Percentiles rank a stretch among this genome's conserved stretches.
Evolutionary conservation across 805 yeast genomes (phyloP).

Genomic region (Lipomyces anomalus): DNA sequence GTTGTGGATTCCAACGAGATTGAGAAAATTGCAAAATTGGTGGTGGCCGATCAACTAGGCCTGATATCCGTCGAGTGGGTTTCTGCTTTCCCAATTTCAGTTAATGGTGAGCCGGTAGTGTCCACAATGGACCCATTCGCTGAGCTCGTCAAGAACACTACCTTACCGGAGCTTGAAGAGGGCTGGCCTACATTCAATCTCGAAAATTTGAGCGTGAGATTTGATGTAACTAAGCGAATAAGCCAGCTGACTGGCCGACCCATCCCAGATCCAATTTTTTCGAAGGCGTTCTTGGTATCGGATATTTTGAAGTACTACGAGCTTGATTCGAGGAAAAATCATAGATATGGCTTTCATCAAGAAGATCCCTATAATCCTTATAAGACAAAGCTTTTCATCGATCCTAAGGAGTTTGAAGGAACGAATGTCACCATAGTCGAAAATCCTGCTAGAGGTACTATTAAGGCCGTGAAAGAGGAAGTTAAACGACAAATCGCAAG

Average conservation of each 20-base stretch:
- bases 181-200: constrained; percentile 3
- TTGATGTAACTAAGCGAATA: constrained; percentile 12
- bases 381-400: constrained; percentile 12
- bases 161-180: constrained; percentile 2
- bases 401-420: constrained; percentile 13
- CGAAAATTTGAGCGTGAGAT: constrained; percentile 8
- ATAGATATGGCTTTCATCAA: constrained; percentile 14
- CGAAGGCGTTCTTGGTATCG: constrained; percentile 6
- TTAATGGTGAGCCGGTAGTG: neutral
- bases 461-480: neutral
- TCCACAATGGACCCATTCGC: constrained; percentile 1
- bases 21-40: constrained; percentile 7
- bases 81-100: neutral
- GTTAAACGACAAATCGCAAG: neutral
- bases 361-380: constrained; percentile 18
- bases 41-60: constrained; percentile 14
- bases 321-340: neutral
- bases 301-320: constrained; percentile 10
- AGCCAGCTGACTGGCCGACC: constrained; percentile 17
- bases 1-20: constrained; percentile 5
- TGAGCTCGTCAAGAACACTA: constrained; percentile 1
- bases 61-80: constrained; percentile 11
- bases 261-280: constrained; percentile 14
- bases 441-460: neutral
- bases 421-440: constrained; percentile 17